Evolutionary conservation across 768 basidiomycete species (phyloP).

Genomic region (Lyophyllum shimeji): DNA sequence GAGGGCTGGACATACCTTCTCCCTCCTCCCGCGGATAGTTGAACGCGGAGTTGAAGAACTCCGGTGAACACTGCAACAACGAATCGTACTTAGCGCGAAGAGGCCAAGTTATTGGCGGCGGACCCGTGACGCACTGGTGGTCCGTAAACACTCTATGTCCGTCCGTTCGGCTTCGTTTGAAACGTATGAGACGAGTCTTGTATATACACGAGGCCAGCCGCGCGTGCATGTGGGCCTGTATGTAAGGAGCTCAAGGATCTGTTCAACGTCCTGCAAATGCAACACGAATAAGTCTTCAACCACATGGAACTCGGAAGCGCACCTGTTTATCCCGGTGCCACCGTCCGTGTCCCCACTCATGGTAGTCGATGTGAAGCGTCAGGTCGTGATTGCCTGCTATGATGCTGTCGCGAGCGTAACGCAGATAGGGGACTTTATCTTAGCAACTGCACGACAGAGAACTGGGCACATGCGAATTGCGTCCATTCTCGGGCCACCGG

Average conservation of each 20-base stretch:
- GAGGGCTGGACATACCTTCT: conserved; percentile 22
- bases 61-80: conserved; percentile 39
- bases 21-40: conserved; percentile 42
- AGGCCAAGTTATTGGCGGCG: too few species aligned
- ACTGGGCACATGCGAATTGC: conserved; percentile 39
- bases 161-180: conserved; percentile 34
- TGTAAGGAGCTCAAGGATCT: conserved; percentile 33
- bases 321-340: conserved; percentile 34
- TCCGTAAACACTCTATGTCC: conserved; percentile 62
- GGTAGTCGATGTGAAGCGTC: conserved; percentile 39
- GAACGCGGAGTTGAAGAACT: conserved; percentile 51
- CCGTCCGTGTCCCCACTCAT: conserved; percentile 29
- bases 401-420: conserved; percentile 27
- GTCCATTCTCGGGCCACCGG: conserved; percentile 44
- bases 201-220: conserved; percentile 55
- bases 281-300: not conserved
- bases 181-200: conserved; percentile 47
- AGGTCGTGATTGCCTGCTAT: conserved; percentile 77
- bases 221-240: conserved; percentile 29
- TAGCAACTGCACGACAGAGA: not conserved
- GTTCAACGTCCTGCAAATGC: not conserved
- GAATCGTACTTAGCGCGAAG: not conserved
- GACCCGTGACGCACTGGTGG: conserved; percentile 50
- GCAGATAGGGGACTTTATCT: too few species aligned
- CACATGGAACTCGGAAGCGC: not conserved